A percentile compares a stretch with the other conserved stretches of the same genome.
Conservation (phyloP, 2,329 filamentous ascomycete species). For the Arthrobotrys sphaeroides region DNA sequence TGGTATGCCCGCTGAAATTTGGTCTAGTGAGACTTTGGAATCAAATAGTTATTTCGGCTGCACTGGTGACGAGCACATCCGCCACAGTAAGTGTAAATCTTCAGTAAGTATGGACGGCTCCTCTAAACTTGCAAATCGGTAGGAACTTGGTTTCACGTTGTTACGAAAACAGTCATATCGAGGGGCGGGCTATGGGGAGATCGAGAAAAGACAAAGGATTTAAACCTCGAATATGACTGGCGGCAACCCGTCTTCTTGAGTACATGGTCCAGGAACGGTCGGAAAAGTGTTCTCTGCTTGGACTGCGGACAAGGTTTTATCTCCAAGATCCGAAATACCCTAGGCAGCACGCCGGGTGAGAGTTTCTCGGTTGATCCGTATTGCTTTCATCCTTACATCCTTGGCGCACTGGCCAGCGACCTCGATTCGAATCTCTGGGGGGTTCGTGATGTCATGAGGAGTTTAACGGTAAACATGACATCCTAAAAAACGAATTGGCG, state of each 20-base stretch:
- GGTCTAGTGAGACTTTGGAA: background rate
- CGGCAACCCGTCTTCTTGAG: constrained; percentile 16
- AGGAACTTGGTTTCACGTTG: constrained; percentile 34
- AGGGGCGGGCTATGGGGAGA: background rate
- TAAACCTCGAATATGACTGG: constrained; percentile 6
- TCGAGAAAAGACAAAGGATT: background rate
- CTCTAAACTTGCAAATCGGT: background rate
- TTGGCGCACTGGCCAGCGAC: background rate
- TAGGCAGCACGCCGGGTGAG: background rate
- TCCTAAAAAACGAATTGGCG: too few species aligned
- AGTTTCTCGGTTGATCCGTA: constrained; percentile 17
- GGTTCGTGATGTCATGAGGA: constrained; percentile 2
- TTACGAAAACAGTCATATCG: background rate
- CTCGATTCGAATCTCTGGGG: background rate
- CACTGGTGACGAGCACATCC: background rate
- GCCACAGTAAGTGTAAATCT: constrained; percentile 12
- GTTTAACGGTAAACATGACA: background rate
- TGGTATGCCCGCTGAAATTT: constrained; percentile 17
- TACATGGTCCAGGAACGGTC: constrained; percentile 14
- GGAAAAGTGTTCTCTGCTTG: constrained; percentile 15
- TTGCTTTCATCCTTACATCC: constrained; percentile 11
- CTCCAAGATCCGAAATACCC: background rate
- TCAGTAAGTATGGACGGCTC: background rate
- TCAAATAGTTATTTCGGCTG: constrained; percentile 29
- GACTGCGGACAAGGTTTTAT: background rate